Percentiles rank a stretch among this genome's conserved stretches.
Evolutionary conservation across 2,329 filamentous ascomycete species (phyloP).

Genomic region (Ophiostoma piceae): DNA sequence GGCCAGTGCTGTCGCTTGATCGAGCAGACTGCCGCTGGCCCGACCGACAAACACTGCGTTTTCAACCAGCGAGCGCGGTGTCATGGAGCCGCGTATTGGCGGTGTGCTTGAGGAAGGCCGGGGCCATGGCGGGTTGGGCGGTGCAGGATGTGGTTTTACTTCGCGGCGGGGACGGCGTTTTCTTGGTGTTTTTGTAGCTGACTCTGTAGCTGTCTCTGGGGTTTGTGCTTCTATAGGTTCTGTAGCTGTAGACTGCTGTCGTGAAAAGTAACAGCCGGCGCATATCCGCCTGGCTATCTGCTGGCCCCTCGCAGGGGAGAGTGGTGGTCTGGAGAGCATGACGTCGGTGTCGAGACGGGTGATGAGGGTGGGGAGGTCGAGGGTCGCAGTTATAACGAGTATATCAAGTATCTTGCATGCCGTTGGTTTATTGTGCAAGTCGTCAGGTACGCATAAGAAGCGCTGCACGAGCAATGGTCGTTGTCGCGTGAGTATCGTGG

Average conservation of each 20-base stretch:
- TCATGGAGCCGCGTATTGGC: not conserved
- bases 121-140: conserved; percentile 22
- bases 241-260: not conserved
- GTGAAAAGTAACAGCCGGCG: not conserved
- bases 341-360: not conserved
- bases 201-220: not conserved
- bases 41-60: not conserved
- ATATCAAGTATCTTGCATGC: too few species aligned
- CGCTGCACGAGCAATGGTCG: not conserved
- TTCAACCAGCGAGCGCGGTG: not conserved
- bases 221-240: not conserved
- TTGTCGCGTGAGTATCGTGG: not conserved
- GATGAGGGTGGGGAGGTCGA: not conserved
- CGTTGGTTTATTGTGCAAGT: too few species aligned
- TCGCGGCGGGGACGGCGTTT: not conserved
- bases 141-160: conserved; percentile 15
- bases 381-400: not conserved
- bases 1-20: not conserved
- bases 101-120: not conserved
- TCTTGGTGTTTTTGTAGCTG: not conserved
- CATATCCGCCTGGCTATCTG: not conserved
- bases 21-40: not conserved
- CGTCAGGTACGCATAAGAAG: too few species aligned
- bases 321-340: conserved; percentile 4
- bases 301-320: not conserved